Evolutionary conservation across 1,139 yeast species (phyloP).

Genomic region (Lizanozyma gosingica): DNA sequence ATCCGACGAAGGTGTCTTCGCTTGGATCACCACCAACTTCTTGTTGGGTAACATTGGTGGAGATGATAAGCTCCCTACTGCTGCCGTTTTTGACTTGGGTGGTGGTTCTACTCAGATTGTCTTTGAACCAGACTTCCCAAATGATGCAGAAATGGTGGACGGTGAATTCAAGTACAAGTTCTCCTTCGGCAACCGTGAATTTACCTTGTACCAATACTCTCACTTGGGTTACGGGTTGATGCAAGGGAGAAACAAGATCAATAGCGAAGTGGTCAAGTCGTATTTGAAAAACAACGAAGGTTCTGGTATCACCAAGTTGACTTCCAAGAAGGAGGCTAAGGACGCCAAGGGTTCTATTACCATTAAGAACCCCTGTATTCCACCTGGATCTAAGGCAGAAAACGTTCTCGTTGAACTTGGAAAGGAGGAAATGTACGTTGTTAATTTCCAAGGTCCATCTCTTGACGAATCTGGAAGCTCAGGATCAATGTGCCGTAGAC

Average conservation of each 20-base stretch:
- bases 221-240: constrained; percentile 93
- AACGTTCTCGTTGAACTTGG: constrained; percentile 49
- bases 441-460: constrained; percentile 68
- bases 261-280: constrained; percentile 46
- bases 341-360: constrained; percentile 32
- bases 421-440: constrained; percentile 43
- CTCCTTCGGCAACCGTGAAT: constrained; percentile 71
- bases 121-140: constrained; percentile 73
- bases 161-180: constrained; percentile 87
- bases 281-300: constrained; percentile 28
- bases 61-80: constrained; percentile 64
- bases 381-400: constrained; percentile 55
- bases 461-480: constrained; percentile 37
- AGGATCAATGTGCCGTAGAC: constrained; percentile 68
- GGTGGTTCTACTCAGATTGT: constrained; percentile 99
- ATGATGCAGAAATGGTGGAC: constrained; percentile 55
- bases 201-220: constrained; percentile 84
- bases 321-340: constrained; percentile 28
- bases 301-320: constrained; percentile 20
- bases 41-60: constrained; percentile 86
- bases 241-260: constrained; percentile 84
- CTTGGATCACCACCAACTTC: constrained; percentile 96
- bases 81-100: constrained; percentile 95
- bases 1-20: constrained; percentile 95
- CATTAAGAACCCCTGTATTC: constrained; percentile 73